Evolutionary conservation across 2,329 filamentous ascomycete genomes (phyloP).

Genomic region (Arthrobotrys megalospora): DNA sequence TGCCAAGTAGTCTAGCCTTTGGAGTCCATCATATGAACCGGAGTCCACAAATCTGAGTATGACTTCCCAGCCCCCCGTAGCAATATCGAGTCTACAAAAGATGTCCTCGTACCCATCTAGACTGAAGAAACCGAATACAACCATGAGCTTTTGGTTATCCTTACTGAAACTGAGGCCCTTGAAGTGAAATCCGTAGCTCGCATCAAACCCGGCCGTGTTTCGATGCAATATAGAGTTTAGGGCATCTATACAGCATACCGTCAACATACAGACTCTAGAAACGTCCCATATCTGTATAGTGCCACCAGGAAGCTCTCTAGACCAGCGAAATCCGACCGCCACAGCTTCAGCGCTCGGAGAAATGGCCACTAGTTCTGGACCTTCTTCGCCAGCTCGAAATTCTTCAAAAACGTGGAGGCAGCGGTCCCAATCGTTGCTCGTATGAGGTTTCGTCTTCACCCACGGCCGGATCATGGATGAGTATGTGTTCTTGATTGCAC

Average conservation of each 20-base stretch:
- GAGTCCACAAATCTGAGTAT: no score
- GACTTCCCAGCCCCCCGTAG: no score
- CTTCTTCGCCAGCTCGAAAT: neutral
- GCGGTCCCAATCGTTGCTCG: neutral
- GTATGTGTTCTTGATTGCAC: neutral
- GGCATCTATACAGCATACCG: neutral
- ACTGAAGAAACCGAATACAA: neutral
- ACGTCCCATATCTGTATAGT: neutral
- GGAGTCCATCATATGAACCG: no score
- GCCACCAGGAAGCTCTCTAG: neutral
- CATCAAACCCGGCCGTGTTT: no score
- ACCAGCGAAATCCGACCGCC: neutral
- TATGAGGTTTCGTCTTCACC: neutral
- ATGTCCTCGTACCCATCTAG: no score
- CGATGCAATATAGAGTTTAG: no score
- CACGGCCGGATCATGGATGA: neutral
- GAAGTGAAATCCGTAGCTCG: neutral
- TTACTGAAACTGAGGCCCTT: neutral
- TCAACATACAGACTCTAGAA: neutral
- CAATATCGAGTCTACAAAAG: no score
- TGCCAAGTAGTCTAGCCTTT: no score
- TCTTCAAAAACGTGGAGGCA: neutral
- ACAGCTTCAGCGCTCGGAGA: neutral
- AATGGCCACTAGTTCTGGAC: neutral
- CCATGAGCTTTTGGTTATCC: neutral